Evolutionary conservation across 2,329 filamentous ascomycete genomes (phyloP), one percentile per base, ranked within the genome.

Genomic region (Pezicula carpinea): DNA sequence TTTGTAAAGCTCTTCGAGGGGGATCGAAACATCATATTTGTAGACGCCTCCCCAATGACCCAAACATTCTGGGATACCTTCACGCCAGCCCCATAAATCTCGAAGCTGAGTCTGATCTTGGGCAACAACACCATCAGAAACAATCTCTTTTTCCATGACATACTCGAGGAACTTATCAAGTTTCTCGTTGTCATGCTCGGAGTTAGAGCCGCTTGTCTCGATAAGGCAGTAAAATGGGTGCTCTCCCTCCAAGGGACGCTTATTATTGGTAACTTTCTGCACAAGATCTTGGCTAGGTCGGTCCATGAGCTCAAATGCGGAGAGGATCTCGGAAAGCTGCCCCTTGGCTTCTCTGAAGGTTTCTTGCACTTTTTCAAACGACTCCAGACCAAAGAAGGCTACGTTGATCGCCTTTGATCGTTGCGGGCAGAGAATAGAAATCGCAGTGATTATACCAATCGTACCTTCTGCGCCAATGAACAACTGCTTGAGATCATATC

Each of bases 261-360:
- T 88, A 62, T 85, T 87, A 21, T 83, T 82, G 10, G 86, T 89
- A 31, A 90, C 86, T 45, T 76, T 71, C 47, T 82, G 76, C 33
- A 95, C 89, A 33, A 96, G 72, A 52, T 82, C 74, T 69, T 97
- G 93, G 53, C 83, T 92, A 53, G 82, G 76, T 15, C 80, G 82
- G 59, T 99, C 93, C 92, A 99, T 99, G 53, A 99, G 76, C 72
- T 99, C 93, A 64, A 99, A 99, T 0, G 93, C 93, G 3, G 92
- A 97, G 4, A 99, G 77, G 59, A 99, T 97, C 70, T 99, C 93
- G 1, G 87, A 89, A 1, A 99, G 80, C 64, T 96, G 88, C 33
- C 76, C 75, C 74, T 96, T 97, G 45, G 93, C 92, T 66, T 92
- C 88, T 39, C 81, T 78, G 75, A 93, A 99, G 1, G 92, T 89